Evolutionary conservation across 257 asterid genomes (phyloP), one percentile per base, ranked within the genome.

Genomic region (Verbena officinalis): DNA sequence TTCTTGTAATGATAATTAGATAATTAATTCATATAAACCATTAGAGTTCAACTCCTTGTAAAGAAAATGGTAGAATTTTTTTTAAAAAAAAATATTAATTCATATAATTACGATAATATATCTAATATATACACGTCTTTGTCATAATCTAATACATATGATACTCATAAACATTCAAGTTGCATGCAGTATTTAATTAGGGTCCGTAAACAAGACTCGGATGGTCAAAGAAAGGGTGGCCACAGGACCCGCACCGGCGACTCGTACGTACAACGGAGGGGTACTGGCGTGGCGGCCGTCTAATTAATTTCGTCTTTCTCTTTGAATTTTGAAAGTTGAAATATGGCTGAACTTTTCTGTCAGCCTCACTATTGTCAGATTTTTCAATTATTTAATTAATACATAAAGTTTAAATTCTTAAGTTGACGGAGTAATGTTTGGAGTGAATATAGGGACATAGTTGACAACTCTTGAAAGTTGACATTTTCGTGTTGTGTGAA

Each of bases 381-480:
- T 21, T 27, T 2, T 27, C 33, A 27, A 27, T 5, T 27, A 27
- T 27, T 27, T 5, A 27, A n/a, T 5, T 27, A 59, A n/a, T 24
- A 11, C 4, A 7, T 13, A 10, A 48, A 44, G 5, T 13, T 5
- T 2, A 27, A 27, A 27, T 42, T 7, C 24, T 34, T 6, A 4
- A 68, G 67, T 48, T 70, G 76, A 73, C 72, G 7, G 54, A 21
- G 7, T 33, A 22, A 27, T 15, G 15, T 33, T 17, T 14, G 16
- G 57, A 16, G 43, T 43, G 59, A 57, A 40, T 21, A 45, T 64
- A 45, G 64, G 67, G 61, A n/a, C 0, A 24, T 59, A 39, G 73
- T 73, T 73, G 82, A 64, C 73, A 10, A 27, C 59, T 55, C 52
- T 69, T 72, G 66, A 73, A 56, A 73, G 77, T 80, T 80, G 85